Percentiles rank a stretch among this genome's conserved stretches.
Conservation (phyloP, 805 yeast genomes). For the Candida stauntonica region DNA sequence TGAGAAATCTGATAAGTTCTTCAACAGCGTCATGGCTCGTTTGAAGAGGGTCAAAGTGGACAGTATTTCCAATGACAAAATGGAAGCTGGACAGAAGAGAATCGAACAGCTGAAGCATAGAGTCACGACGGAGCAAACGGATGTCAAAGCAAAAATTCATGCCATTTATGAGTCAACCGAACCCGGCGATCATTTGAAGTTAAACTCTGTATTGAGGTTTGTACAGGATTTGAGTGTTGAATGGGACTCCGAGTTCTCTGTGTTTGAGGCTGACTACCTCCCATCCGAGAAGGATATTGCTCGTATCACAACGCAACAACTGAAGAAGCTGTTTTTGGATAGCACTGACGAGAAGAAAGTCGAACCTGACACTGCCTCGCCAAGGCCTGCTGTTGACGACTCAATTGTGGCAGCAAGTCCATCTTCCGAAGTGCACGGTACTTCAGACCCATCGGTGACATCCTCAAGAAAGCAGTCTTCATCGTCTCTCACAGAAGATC, state of each 20-base stretch:
- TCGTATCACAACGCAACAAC: slow-evolving; percentile 81
- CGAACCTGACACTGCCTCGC: slow-evolving; percentile 2
- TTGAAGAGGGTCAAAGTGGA: slow-evolving; percentile 73
- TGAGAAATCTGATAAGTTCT: slow-evolving; percentile 54
- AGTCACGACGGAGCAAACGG: slow-evolving; percentile 46
- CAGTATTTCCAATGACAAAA: slow-evolving; percentile 63
- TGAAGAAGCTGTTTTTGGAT: slow-evolving; percentile 68
- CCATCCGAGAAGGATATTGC: slow-evolving; percentile 94
- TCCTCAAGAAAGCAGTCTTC: slow-evolving; percentile 3
- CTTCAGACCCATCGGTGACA: neutral
- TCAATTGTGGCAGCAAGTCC: too few species aligned
- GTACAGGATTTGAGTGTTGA: slow-evolving; percentile 77
- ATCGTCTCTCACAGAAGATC: slow-evolving; percentile 3
- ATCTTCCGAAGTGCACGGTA: too few species aligned
- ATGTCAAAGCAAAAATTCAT: slow-evolving; percentile 42
- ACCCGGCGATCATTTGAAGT: slow-evolving; percentile 61
- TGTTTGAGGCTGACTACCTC: slow-evolving; percentile 70
- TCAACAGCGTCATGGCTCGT: slow-evolving; percentile 66
- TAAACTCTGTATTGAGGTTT: slow-evolving; percentile 65
- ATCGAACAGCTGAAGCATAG: slow-evolving; percentile 54
- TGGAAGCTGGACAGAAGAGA: slow-evolving; percentile 60
- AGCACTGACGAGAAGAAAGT: slow-evolving; percentile 31
- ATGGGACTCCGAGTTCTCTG: slow-evolving; percentile 83
- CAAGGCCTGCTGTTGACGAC: neutral
- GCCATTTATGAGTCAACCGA: slow-evolving; percentile 49